Percentiles rank a stretch among this genome's conserved stretches.
phyloP scores from a whole-genome alignment of 2,329 filamentous ascomycete species.

The Calonectria montana region DNA sequence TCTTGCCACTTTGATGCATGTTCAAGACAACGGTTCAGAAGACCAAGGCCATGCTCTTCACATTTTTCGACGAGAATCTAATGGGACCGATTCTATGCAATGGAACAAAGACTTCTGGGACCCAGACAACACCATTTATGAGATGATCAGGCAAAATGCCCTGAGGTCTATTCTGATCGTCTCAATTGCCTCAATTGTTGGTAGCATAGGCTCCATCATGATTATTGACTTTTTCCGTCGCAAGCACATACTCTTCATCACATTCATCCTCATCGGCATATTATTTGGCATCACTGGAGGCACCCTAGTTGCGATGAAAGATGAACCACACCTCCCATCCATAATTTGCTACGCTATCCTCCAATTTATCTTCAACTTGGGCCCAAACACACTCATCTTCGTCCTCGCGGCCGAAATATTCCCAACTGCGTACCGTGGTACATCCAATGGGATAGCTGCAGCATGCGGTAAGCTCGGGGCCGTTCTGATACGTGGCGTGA shows the following conservation, averaged over 20 bases:
- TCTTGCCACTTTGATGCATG: slow-evolving; percentile 21
- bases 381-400: slow-evolving; percentile 46
- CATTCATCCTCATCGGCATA: not conserved
- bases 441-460: slow-evolving; percentile 45
- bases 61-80: not conserved
- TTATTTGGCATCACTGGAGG: not conserved
- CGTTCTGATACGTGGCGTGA: slow-evolving; percentile 35
- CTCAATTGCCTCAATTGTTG: not conserved
- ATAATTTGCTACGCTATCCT: slow-evolving; percentile 12
- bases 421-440: slow-evolving; percentile 44
- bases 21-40: not conserved
- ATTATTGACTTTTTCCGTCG: slow-evolving; percentile 15
- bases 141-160: slow-evolving; percentile 5
- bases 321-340: not conserved
- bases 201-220: not conserved
- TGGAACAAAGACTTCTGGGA: slow-evolving; percentile 7
- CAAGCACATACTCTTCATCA: slow-evolving; percentile 1
- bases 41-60: not conserved
- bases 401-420: slow-evolving; percentile 47
- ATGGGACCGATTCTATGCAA: not conserved
- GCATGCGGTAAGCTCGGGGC: slow-evolving; percentile 46
- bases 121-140: not conserved
- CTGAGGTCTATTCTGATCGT: slow-evolving; percentile 10
- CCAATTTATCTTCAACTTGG: slow-evolving; percentile 43
- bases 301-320: not conserved